These are phyloP conservation scores for Parastagonospora avenae DNA, from an alignment of 2,329 filamentous ascomycete genomes.

Conservation along the genomic window DNA sequence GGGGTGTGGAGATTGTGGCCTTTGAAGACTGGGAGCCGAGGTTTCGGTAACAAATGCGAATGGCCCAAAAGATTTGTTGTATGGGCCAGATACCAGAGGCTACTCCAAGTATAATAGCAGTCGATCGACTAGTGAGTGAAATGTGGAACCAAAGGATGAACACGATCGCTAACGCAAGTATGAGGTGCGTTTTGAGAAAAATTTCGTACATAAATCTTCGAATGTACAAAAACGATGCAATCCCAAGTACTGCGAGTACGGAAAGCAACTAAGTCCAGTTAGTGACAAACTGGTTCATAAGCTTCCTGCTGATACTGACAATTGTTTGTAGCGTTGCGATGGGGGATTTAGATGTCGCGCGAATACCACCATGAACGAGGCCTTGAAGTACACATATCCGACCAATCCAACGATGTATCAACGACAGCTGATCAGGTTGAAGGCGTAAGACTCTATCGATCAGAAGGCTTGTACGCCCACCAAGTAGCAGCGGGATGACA, in stretches of 20 bases:
- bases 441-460: neutral
- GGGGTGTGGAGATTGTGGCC: no score
- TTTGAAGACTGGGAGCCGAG: no score
- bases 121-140: neutral
- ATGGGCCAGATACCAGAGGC: neutral
- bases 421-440: neutral
- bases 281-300: no score
- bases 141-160: neutral
- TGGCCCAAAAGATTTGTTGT: neutral
- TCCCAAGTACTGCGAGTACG: no score
- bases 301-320: no score
- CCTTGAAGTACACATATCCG: constrained; percentile 4
- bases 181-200: neutral
- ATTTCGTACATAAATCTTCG: neutral
- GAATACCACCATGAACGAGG: constrained; percentile 6
- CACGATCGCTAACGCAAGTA: neutral
- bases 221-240: neutral
- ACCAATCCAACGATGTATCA: constrained; percentile 10
- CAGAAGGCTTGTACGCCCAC: neutral
- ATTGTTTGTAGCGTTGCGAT: neutral
- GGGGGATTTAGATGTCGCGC: no score
- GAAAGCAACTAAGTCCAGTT: no score
- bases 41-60: neutral
- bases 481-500: neutral
- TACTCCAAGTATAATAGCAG: no score